Evolutionary conservation across 139 green algal genomes (phyloP).

Genomic region (Diplosphaera chodatii): DNA sequence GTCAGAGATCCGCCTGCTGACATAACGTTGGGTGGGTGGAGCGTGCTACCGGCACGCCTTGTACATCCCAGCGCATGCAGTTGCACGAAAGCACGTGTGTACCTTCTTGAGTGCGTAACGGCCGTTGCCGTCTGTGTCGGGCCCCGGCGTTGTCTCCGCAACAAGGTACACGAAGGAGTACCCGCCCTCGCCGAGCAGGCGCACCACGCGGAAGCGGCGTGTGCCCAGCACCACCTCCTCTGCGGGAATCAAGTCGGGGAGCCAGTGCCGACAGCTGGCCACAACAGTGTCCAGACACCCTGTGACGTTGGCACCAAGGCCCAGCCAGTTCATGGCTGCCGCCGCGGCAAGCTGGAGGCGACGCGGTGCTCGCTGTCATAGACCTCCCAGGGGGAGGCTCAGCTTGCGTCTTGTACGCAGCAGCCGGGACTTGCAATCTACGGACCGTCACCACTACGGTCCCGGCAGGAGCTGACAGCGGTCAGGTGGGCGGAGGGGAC

Average conservation of each 20-base stretch:
- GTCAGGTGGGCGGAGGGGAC: no score
- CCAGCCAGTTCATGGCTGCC: neutral
- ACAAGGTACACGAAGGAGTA: constrained; percentile 77
- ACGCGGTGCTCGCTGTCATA: no score
- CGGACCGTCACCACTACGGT: no score
- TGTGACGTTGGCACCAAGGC: neutral
- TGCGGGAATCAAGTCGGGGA: neutral
- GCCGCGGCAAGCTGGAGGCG: no score
- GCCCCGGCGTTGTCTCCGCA: constrained; percentile 13
- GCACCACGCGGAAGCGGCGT: constrained; percentile 22
- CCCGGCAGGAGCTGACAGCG: no score
- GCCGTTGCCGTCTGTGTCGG: constrained; percentile 16
- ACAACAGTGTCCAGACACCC: neutral
- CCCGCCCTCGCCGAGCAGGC: constrained; percentile 68
- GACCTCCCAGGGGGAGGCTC: no score
- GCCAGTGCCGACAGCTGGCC: neutral
- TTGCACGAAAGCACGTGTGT: neutral
- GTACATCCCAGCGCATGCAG: neutral
- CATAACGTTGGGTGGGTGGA: no score
- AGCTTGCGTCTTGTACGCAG: no score
- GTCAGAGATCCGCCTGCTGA: no score
- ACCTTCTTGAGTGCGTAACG: constrained; percentile 48
- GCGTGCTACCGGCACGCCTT: no score
- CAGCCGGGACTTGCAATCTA: no score
- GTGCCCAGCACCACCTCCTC: constrained; percentile 5